phyloP scores from a whole-genome alignment of 306 rosid species.

The Hylodesmum podocarpum region DNA sequence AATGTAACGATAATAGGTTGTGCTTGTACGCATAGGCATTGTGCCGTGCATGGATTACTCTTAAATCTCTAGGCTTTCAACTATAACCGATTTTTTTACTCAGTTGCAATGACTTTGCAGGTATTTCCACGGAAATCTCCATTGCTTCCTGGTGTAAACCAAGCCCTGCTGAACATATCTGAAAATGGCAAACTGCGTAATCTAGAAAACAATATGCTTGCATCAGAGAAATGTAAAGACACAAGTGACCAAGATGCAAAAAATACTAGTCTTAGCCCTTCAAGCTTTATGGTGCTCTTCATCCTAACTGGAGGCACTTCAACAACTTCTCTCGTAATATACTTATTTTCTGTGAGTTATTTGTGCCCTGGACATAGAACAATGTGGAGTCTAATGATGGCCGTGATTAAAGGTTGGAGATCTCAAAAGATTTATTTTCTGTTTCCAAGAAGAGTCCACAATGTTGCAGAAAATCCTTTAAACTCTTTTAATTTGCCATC shows the following conservation, averaged over 20 bases:
- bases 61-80: background rate
- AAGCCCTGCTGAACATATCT: constrained; percentile 40
- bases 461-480: background rate
- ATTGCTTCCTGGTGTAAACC: constrained; percentile 23
- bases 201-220: constrained; percentile 43
- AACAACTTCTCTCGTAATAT: constrained; percentile 37
- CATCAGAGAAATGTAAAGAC: constrained; percentile 33
- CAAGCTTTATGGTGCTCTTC: constrained; percentile 41
- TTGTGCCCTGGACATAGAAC: constrained; percentile 2
- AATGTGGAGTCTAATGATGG: constrained; percentile 30
- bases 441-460: constrained; percentile 30
- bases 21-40: too few species aligned
- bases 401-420: constrained; percentile 26
- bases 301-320: constrained; percentile 44
- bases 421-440: background rate
- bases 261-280: constrained; percentile 33
- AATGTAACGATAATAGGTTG: too few species aligned
- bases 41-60: too few species aligned
- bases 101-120: constrained; percentile 14
- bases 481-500: too few species aligned
- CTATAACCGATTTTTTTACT: background rate
- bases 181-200: constrained; percentile 35
- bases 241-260: background rate
- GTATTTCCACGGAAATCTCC: constrained; percentile 43
- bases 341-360: background rate